Base-by-base conservation (phyloP, 2,329 filamentous ascomycete genomes). In the Colletotrichum karsti region DNA sequence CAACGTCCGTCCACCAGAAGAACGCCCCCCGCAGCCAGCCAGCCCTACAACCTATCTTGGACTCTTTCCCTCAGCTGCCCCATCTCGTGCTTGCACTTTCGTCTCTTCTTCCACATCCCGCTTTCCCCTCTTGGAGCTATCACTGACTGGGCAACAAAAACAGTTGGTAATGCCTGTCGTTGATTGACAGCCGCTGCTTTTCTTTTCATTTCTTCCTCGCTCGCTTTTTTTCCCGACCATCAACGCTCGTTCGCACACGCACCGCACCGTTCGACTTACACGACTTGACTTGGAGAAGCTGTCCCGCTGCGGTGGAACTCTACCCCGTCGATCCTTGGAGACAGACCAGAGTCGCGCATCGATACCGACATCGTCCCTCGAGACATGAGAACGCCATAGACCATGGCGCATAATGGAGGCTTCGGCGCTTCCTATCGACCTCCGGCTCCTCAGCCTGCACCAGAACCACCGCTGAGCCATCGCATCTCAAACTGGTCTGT, bases 401-500 rank as follows among this genome's bases (percentile, higher is more conserved):
- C 5, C 28, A 69, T 69, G 66, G 42, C 55, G 48, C 56, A 69
- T 13, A 37, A 51, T 26, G 63, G 63, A 67, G 66, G 35, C 63
- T 62, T 42, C 24, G 78, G 72, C 73, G 63, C 70, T 77, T 73
- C 68, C 71, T 74, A 71, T 77, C 75, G 48, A 76, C 59, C 39
- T 54, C 65, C 46, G 15, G 62, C 50, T 15, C 30, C 33, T n/a
- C n/a, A n/a, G 41, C 13, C 33, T 15, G 53, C 39, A 22, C 22
- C 58, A 7, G 33, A 39, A 39, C 53, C 54, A 28, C 62, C 33
- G 10, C 72, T 80, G 41, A 73, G 70, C 42, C 79, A 79, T 64
- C 73, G 73, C 37, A 71, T 76, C 44, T 81, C 80, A 37, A 78
- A 72, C 70, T 64, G 80, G 67, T 78, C 79, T 33, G 72, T 78